Conservation (phyloP, 441 rosid species). For the Pelargonium australe region DNA sequence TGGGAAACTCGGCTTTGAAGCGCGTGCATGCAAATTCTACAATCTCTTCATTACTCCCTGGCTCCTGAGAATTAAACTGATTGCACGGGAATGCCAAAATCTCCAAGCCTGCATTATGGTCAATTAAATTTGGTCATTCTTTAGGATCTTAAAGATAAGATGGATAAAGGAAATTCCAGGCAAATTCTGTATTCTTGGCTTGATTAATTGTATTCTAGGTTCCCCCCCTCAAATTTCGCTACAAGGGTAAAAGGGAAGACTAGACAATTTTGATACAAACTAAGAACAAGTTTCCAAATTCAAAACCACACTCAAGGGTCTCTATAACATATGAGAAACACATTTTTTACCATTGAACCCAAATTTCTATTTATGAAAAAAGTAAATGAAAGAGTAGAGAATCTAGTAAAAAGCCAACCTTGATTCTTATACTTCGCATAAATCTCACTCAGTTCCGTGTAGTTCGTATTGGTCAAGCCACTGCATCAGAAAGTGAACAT, state of each 20-base stretch:
- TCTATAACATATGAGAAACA: background rate
- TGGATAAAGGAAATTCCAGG: background rate
- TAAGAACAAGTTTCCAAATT: too few relatives aligned
- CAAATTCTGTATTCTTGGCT: background rate
- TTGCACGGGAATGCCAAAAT: conserved; percentile 73
- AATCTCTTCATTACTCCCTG: conserved; percentile 55
- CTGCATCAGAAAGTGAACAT: conserved; percentile 26
- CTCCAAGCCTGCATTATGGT: conserved; percentile 40
- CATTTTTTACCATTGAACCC: background rate
- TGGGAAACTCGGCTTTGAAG: conserved; percentile 71
- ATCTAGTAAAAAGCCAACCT: conserved; percentile 22
- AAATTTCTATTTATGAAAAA: background rate
- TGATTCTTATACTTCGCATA: conserved; percentile 51
- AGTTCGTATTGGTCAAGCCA: conserved; percentile 68
- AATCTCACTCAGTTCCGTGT: conserved; percentile 56
- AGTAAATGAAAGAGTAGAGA: background rate
- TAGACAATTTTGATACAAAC: too few relatives aligned
- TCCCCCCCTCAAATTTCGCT: background rate
- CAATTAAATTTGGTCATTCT: background rate
- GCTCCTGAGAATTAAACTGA: conserved; percentile 66
- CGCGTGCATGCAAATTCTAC: conserved; percentile 62
- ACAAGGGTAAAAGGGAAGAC: too few relatives aligned
- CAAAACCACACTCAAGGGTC: background rate
- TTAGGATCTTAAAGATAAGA: background rate
- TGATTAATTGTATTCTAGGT: background rate